phyloP scores from a whole-genome alignment of 2,329 filamentous ascomycete species.

The Colletotrichum sp. region DNA sequence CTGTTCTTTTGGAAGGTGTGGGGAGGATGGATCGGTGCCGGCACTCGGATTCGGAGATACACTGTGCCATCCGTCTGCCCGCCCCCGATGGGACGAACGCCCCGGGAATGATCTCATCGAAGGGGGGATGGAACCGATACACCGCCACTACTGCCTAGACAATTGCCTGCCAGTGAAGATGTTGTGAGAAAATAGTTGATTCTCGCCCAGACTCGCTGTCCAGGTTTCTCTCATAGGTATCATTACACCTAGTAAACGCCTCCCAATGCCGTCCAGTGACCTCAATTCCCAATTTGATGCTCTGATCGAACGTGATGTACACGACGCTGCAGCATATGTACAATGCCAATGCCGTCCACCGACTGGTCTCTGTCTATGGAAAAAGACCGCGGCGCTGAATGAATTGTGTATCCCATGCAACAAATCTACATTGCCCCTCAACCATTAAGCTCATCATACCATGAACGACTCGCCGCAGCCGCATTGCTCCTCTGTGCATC shows the following conservation, averaged over 20 bases:
- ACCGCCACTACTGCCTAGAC: background rate
- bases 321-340: background rate
- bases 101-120: background rate
- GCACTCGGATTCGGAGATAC: conserved; percentile 15
- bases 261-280: conserved; percentile 11
- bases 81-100: background rate
- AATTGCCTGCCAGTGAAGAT: background rate
- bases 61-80: background rate
- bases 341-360: conserved; percentile 1
- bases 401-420: background rate
- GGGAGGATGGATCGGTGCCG: background rate
- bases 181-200: background rate
- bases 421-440: background rate
- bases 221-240: conserved; percentile 13
- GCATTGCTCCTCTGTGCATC: conserved; percentile 81
- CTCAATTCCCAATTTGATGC: background rate
- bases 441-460: conserved; percentile 53
- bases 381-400: background rate
- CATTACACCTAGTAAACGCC: conserved; percentile 18
- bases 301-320: conserved; percentile 13
- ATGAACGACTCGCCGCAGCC: conserved; percentile 97
- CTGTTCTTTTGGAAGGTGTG: background rate
- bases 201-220: background rate
- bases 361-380: background rate
- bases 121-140: background rate